Evolutionary conservation across 2,329 filamentous ascomycete genomes (phyloP).

Genomic region (Hypoxylon sp.): DNA sequence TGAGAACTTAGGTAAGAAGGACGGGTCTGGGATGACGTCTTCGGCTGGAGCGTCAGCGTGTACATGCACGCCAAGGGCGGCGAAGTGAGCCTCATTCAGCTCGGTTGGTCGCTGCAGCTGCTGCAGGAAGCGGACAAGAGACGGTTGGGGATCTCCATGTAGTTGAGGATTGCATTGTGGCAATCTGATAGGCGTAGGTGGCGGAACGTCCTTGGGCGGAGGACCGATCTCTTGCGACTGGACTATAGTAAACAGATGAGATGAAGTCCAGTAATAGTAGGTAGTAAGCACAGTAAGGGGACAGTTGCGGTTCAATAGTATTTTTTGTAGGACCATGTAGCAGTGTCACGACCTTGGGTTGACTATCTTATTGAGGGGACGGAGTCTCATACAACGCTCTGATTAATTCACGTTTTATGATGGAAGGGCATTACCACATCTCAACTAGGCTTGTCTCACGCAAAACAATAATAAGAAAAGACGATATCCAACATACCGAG

Average conservation of each 20-base stretch:
- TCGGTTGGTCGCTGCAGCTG: slow-evolving; percentile 68
- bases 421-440: slow-evolving; percentile 1
- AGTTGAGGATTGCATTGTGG: slow-evolving; percentile 60
- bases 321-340: slow-evolving; percentile 5
- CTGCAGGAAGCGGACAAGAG: slow-evolving; percentile 67
- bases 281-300: not conserved
- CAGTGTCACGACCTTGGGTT: slow-evolving; percentile 12
- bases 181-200: slow-evolving; percentile 69
- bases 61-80: slow-evolving; percentile 71
- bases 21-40: slow-evolving; percentile 68
- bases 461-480: slow-evolving; percentile 11
- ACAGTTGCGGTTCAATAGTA: not conserved
- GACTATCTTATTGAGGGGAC: slow-evolving; percentile 4
- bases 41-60: slow-evolving; percentile 64
- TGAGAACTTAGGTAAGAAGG: slow-evolving; percentile 67
- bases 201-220: slow-evolving; percentile 67
- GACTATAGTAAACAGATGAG: slow-evolving; percentile 50
- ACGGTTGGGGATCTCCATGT: slow-evolving; percentile 48
- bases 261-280: slow-evolving; percentile 30
- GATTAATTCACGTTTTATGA: slow-evolving; percentile 18
- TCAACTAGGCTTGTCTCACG: slow-evolving; percentile 19
- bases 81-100: slow-evolving; percentile 65
- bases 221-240: slow-evolving; percentile 47
- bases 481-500: slow-evolving; percentile 51
- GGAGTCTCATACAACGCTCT: slow-evolving; percentile 15